phyloP scores from a whole-genome alignment of 352 stramenopile genomes.

The Phytophthora citrophthora region DNA sequence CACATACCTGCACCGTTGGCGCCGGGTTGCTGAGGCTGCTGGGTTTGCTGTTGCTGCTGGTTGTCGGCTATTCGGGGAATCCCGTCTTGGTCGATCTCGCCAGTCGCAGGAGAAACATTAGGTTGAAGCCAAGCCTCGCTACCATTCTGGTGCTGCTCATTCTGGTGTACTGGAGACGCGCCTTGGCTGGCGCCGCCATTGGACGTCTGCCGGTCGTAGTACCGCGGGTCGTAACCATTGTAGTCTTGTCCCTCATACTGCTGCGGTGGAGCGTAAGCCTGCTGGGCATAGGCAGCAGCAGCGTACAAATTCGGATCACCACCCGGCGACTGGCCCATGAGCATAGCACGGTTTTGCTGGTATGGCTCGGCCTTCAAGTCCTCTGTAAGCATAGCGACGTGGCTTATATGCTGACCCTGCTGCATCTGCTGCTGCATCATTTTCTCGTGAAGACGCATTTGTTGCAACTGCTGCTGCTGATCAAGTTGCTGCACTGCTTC shows the following conservation, averaged over 20 bases:
- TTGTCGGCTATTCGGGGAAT: constrained; percentile 40
- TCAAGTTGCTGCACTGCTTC: constrained; percentile 72
- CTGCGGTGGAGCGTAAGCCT: constrained; percentile 35
- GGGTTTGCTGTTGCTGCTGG: constrained; percentile 33
- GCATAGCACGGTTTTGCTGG: constrained; percentile 31
- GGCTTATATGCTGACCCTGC: constrained; percentile 58
- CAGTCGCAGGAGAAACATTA: constrained; percentile 13
- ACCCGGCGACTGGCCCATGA: constrained; percentile 41
- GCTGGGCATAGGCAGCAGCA: constrained; percentile 37
- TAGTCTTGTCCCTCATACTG: constrained; percentile 48
- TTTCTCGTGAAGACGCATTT: constrained; percentile 74
- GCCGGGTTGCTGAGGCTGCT: constrained; percentile 36
- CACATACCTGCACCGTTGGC: constrained; percentile 37
- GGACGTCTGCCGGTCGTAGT: constrained; percentile 43
- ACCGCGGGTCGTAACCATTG: constrained; percentile 43
- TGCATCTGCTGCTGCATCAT: constrained; percentile 75
- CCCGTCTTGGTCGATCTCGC: constrained; percentile 35
- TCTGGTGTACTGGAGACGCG: constrained; percentile 41
- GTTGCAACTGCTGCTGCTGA: constrained; percentile 77
- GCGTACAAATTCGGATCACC: constrained; percentile 44
- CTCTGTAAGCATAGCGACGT: constrained; percentile 46
- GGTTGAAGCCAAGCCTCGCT: constrained; percentile 30
- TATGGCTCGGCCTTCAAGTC: constrained; percentile 51
- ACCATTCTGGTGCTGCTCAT: constrained; percentile 34
- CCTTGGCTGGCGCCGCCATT: constrained; percentile 26